Evolutionary conservation across 495 filamentous ascomycete species (phyloP), one percentile per base, ranked within the genome.

Genomic region (Sporormia fimetaria): DNA sequence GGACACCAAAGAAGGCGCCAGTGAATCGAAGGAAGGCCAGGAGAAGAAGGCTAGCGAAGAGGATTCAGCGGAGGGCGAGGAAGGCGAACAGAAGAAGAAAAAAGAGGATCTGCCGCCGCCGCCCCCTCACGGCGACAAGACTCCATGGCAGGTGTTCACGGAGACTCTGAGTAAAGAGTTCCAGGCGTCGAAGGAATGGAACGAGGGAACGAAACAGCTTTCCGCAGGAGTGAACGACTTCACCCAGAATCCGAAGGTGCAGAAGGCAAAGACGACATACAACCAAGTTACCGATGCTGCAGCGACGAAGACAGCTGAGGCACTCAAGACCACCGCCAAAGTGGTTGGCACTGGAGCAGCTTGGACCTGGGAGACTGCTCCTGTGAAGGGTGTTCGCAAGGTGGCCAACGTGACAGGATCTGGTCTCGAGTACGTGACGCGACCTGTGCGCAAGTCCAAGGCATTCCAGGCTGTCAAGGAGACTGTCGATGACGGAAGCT

Each of bases 101-200:
- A 78, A 88, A 45, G 67, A 76, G n/a, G 63, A 69, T 17, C 63
- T 69, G 40, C 81, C 90, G 6, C 81, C 83, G 15, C 92, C 88
- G 5, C 88, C 90, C 15, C 90, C 90, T 5, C 92, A 98, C 54
- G 92, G 90, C 44, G 85, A 93, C 63, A 98, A 98, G 66, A 83
- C 88, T 6, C 90, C 90, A 22, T 94, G 90, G 83, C 85, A 94
- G 62, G 90, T 98, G 26, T 98, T 98, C 68, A 82, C 84, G 44
- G 90, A 98, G 52, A 98, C 90, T 38, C 74, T 98, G 59, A 75
- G 83, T 55, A 67, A 70, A 35, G 90, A 96, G 58, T 90, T 98
- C 63, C 87, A 94, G 57, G 82, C 87, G 20, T 96, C 90, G 12
- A 93, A 96, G 59, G 90, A 98, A 62, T 98, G 92, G 90, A 90